Conservation (phyloP, 495 filamentous ascomycete species). For the Apodospora peruviana region DNA sequence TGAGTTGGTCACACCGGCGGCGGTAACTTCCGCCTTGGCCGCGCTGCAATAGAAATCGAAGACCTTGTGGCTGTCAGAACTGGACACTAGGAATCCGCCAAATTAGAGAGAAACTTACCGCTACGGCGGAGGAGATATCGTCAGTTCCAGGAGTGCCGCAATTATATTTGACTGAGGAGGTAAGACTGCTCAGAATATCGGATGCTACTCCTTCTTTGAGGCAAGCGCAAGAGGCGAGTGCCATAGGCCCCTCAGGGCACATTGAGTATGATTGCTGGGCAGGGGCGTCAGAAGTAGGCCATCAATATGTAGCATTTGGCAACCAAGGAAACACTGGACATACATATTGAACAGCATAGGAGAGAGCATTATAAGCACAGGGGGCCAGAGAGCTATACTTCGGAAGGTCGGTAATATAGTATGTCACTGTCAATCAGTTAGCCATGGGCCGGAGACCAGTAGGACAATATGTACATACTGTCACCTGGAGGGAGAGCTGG, state of each 20-base stretch:
- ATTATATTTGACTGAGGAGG: conserved; percentile 30
- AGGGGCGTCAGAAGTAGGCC: conserved; percentile 2
- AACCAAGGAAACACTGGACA: conserved; percentile 3
- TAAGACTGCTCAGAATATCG: conserved; percentile 29
- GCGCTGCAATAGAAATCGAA: conserved; percentile 45
- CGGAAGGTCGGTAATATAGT: conserved; percentile 45
- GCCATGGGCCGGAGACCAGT: not conserved
- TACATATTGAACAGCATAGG: conserved; percentile 34
- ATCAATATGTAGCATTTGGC: not conserved
- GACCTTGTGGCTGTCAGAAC: conserved; percentile 11
- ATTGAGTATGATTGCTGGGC: conserved; percentile 29
- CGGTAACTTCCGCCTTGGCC: conserved; percentile 30
- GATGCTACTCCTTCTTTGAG: conserved; percentile 38
- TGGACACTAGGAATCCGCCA: not conserved
- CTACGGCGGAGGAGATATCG: conserved; percentile 40
- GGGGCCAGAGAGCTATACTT: conserved; percentile 35
- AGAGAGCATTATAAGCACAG: conserved; percentile 38
- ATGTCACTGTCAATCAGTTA: conserved; percentile 33
- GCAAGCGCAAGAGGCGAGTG: conserved; percentile 45
- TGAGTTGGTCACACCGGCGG: conserved; percentile 33
- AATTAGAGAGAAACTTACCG: not conserved
- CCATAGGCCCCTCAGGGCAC: conserved; percentile 38
- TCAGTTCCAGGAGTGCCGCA: conserved; percentile 40
- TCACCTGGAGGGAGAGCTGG: conserved; percentile 40
- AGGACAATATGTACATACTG: conserved; percentile 19